A percentile compares a stretch with the other conserved stretches of the same genome.
Evolutionary conservation across 352 stramenopile species (phyloP).

Genomic region (Plasmopara viticola): DNA sequence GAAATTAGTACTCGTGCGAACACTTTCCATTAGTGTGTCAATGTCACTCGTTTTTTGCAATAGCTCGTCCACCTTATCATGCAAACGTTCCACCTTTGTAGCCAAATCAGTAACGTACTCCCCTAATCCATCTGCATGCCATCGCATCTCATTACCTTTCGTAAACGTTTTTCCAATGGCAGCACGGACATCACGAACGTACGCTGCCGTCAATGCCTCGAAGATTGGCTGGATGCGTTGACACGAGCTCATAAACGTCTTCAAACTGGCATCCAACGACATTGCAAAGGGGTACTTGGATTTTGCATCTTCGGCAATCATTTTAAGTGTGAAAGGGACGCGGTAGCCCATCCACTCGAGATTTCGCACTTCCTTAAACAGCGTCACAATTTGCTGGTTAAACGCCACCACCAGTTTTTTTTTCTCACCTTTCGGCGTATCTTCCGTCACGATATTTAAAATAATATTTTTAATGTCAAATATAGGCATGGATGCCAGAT

Average conservation of each 20-base stretch:
- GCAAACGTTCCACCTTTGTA: slow-evolving; percentile 92
- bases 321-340: slow-evolving; percentile 93
- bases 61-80: slow-evolving; percentile 98
- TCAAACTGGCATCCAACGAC: slow-evolving; percentile 94
- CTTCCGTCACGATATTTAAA: slow-evolving; percentile 83
- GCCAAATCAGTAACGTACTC: slow-evolving; percentile 87
- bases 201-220: slow-evolving; percentile 61
- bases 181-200: slow-evolving; percentile 76
- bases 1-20: slow-evolving; percentile 60
- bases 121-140: slow-evolving; percentile 79
- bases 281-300: slow-evolving; percentile 96
- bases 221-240: slow-evolving; percentile 81
- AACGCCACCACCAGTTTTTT: slow-evolving; percentile 89
- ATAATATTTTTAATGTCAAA: slow-evolving; percentile 91
- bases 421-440: slow-evolving; percentile 57
- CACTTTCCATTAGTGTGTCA: slow-evolving; percentile 81
- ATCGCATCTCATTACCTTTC: slow-evolving; percentile 86
- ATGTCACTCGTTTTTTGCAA: slow-evolving; percentile 90
- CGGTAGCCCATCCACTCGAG: slow-evolving; percentile 97
- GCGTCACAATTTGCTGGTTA: slow-evolving; percentile 95
- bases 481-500: slow-evolving; percentile 85
- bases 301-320: slow-evolving; percentile 96
- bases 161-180: slow-evolving; percentile 86
- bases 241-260: slow-evolving; percentile 87
- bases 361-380: slow-evolving; percentile 99